phyloP scores from a whole-genome alignment of 2,329 filamentous ascomycete genomes.

The Chaetomiaceae sp. region DNA sequence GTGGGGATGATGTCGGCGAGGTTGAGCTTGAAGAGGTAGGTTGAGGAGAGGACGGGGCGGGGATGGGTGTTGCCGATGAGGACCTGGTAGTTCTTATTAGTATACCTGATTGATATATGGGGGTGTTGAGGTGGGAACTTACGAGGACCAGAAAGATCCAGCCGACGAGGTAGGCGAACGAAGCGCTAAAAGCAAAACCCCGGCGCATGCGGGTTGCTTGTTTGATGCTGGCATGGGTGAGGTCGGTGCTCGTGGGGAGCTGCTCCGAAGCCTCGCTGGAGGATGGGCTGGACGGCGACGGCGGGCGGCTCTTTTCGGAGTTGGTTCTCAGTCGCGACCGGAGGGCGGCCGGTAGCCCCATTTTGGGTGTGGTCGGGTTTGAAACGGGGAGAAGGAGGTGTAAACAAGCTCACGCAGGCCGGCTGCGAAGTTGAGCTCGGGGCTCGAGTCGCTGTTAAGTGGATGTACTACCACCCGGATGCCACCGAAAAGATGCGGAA shows the following conservation, averaged over 20 bases:
- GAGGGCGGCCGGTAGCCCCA: constrained; percentile 23
- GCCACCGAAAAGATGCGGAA: not conserved
- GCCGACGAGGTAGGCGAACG: constrained; percentile 67
- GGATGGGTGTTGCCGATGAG: constrained; percentile 70
- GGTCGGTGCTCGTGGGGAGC: not conserved
- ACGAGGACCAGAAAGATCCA: constrained; percentile 78
- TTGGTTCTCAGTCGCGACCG: constrained; percentile 17
- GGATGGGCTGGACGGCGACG: constrained; percentile 6
- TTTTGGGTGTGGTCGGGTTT: not conserved
- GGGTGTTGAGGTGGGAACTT: constrained; percentile 17
- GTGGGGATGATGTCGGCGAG: constrained; percentile 75
- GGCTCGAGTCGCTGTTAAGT: not conserved
- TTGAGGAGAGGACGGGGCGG: constrained; percentile 57
- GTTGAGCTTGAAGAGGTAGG: constrained; percentile 82
- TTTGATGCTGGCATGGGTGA: constrained; percentile 18
- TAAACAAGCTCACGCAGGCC: constrained; percentile 10
- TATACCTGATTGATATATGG: too few species aligned
- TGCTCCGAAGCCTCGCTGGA: constrained; percentile 11
- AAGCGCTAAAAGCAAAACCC: constrained; percentile 60
- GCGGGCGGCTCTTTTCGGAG: constrained; percentile 6
- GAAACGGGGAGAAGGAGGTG: not conserved
- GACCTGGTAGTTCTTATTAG: constrained; percentile 34
- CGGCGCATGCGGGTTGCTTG: constrained; percentile 50
- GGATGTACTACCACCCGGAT: not conserved
- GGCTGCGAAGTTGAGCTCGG: constrained; percentile 1